phyloP scores from a whole-genome alignment of 305 asterid genomes.

The Nicotiana rustica region DNA sequence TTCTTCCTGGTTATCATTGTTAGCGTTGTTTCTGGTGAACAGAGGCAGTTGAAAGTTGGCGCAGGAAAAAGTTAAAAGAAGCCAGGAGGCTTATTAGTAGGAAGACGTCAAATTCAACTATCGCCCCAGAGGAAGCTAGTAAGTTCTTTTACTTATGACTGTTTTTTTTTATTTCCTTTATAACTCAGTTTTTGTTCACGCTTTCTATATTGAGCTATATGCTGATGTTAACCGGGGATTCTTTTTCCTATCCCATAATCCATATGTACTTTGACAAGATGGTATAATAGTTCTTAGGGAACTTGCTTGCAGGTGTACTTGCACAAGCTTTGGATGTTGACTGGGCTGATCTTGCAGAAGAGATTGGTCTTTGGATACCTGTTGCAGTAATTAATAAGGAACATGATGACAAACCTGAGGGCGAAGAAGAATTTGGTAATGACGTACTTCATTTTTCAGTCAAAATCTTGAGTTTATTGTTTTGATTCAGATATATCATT shows the following conservation, averaged over 20 bases:
- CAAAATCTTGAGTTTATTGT: neutral
- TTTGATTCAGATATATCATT: neutral
- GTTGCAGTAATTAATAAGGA: constrained; percentile 62
- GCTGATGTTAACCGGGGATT: neutral
- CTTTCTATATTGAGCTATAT: neutral
- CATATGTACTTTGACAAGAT: constrained; percentile 18
- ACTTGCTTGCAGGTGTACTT: constrained; percentile 55
- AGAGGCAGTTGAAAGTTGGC: constrained; percentile 82
- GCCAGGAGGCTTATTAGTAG: constrained; percentile 54
- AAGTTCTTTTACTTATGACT: constrained; percentile 28
- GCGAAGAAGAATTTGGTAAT: constrained; percentile 70
- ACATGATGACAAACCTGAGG: constrained; percentile 84
- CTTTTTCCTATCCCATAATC: neutral
- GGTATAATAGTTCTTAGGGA: neutral
- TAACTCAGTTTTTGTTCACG: neutral
- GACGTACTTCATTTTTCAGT: constrained; percentile 31
- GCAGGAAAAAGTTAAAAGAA: constrained; percentile 64
- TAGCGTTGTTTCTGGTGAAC: constrained; percentile 38
- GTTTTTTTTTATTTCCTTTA: neutral
- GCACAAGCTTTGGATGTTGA: constrained; percentile 61
- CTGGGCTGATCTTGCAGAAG: constrained; percentile 70
- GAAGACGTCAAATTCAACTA: constrained; percentile 58
- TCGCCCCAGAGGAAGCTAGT: constrained; percentile 77
- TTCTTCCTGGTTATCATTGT: constrained; percentile 15
- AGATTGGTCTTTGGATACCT: constrained; percentile 87